Percentiles rank a stretch among this genome's conserved stretches.
phyloP scores from a whole-genome alignment of 2,329 filamentous ascomycete species.

The Penicillium psychrosexuale region DNA sequence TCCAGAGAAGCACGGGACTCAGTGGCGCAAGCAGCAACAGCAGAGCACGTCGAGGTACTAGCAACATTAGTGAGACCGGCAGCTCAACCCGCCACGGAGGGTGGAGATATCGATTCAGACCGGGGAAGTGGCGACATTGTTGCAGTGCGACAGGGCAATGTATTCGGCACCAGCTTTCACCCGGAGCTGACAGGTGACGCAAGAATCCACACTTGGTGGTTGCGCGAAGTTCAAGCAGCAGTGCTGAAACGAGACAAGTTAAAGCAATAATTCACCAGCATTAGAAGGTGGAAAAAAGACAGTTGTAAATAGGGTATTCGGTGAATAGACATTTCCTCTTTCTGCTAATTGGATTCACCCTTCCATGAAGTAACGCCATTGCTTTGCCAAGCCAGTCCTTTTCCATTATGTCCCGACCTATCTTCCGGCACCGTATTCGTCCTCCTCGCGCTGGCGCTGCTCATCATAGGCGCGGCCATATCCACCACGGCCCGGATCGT shows the following conservation, averaged over 20 bases:
- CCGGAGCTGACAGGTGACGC: slow-evolving; percentile 86
- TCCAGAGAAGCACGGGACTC: slow-evolving; percentile 48
- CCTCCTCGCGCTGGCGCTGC: slow-evolving; percentile 54
- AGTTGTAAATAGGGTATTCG: slow-evolving; percentile 29
- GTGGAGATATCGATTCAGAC: slow-evolving; percentile 37
- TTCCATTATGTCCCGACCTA: slow-evolving; percentile 32
- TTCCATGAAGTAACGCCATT: slow-evolving; percentile 35
- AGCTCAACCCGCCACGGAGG: slow-evolving; percentile 48
- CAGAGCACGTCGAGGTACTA: slow-evolving; percentile 56
- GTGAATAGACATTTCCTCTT: slow-evolving; percentile 28
- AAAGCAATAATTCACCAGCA: slow-evolving; percentile 14
- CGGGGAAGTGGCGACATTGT: slow-evolving; percentile 67
- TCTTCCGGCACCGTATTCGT: slow-evolving; percentile 58
- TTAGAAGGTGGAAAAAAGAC: slow-evolving; percentile 13
- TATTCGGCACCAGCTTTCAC: slow-evolving; percentile 93
- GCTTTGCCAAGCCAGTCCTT: slow-evolving; percentile 23
- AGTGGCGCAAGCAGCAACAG: slow-evolving; percentile 45
- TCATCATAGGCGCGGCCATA: slow-evolving; percentile 75
- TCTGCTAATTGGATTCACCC: slow-evolving; percentile 31
- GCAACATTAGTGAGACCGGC: slow-evolving; percentile 55
- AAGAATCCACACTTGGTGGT: slow-evolving; percentile 92
- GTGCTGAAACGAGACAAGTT: slow-evolving; percentile 30
- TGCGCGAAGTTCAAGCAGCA: slow-evolving; percentile 62
- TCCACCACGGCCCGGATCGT: slow-evolving; percentile 88
- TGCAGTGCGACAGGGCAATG: slow-evolving; percentile 84